Evolutionary conservation across 306 rosid genomes (phyloP), one percentile per base, ranked within the genome.

Genomic region (Sphenostylis stenocarpa): DNA sequence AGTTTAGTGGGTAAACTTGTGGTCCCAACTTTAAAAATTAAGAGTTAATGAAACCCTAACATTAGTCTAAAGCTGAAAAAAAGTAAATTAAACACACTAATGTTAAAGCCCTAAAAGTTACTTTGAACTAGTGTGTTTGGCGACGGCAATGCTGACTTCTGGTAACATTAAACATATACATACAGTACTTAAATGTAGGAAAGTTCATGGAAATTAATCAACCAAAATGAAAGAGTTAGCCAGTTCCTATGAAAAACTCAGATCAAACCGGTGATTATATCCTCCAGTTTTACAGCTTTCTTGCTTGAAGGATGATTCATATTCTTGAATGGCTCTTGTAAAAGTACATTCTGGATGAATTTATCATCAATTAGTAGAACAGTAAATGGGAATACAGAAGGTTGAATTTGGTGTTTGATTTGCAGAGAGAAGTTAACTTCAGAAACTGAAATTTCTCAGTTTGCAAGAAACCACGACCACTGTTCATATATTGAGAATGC

Each of bases 71-170:
- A 55, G 12, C 2, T 31, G 7, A 19, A 20, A 13, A 52, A 72
- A 36, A 55, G 31, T 26, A 60, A 31, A 60, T 64, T 68, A 56
- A 7, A 61, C 57, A 66, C 43, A 14, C 39, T 49, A n/a, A 28
- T 68, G 65, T 24, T 12, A 63, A 55, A 82, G 70, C 78, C 78
- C 74, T 76, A 76, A 62, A 81, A 38, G 38, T 73, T 31, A 57
- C 84, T 67, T 55, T 47, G 23, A 33, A 10, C 55, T 68, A 17
- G 43, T 51, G 53, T 48, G 56, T 45, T 38, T 12, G 33, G 71
- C 77, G 81, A 68, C 43, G 71, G 66, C 80, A 48, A 75, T 62
- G 68, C 26, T 16, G 68, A 62, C 68, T 62, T 62, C 45, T n/a
- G 17, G 33, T 1, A 31, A 24, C 6, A 21, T 57, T 57, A 57